These are phyloP conservation scores for Sporormia fimetaria DNA, from an alignment of 495 filamentous ascomycete species.

Conservation along the genomic window DNA sequence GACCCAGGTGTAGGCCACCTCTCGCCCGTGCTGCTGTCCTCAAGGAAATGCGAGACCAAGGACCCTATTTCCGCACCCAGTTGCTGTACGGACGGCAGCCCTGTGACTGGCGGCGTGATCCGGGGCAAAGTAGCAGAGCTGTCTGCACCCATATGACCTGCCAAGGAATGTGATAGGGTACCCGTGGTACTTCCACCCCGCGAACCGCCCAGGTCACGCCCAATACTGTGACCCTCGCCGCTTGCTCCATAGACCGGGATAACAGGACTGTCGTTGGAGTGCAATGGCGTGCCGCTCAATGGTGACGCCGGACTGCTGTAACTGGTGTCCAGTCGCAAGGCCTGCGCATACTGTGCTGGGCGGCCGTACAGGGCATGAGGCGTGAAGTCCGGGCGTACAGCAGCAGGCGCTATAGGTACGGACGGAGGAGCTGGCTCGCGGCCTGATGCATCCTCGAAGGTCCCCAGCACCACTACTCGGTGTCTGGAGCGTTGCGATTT, in stretches of 20 bases:
- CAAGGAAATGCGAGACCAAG: conserved; percentile 10
- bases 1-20: too few relatives aligned
- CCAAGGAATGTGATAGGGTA: too few relatives aligned
- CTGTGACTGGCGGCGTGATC: too few relatives aligned
- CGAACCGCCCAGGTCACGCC: neutral
- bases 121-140: too few relatives aligned
- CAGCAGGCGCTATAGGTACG: neutral
- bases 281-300: neutral
- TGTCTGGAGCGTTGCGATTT: too few relatives aligned
- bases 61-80: conserved; percentile 2
- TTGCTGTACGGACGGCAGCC: neutral
- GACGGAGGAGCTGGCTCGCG: neutral
- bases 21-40: neutral
- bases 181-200: neutral
- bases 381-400: too few relatives aligned
- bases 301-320: neutral
- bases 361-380: too few relatives aligned
- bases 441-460: too few relatives aligned
- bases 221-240: neutral
- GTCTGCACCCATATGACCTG: too few relatives aligned
- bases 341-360: conserved; percentile 1
- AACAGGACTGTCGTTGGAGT: conserved; percentile 5
- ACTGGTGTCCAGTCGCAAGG: conserved; percentile 1
- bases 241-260: neutral
- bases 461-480: too few relatives aligned